phyloP scores from a whole-genome alignment of 2,329 filamentous ascomycete genomes.

The Paraphoma sp. region DNA sequence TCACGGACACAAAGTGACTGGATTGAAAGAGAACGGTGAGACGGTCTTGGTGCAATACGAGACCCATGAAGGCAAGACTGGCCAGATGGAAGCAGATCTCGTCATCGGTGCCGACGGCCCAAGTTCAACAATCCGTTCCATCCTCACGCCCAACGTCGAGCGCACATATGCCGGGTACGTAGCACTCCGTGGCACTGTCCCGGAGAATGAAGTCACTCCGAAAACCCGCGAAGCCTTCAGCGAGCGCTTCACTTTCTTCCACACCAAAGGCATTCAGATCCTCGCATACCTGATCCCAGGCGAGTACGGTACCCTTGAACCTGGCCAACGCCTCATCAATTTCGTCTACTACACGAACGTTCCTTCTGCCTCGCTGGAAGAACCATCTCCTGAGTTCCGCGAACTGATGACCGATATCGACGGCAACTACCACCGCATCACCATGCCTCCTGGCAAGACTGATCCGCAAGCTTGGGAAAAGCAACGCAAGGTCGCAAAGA shows the following conservation, averaged over 20 bases:
- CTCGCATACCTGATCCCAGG: constrained; percentile 56
- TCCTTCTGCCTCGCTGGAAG: constrained; percentile 26
- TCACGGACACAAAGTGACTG: constrained; percentile 33
- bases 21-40: constrained; percentile 22
- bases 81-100: constrained; percentile 31
- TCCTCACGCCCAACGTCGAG: constrained; percentile 26
- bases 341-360: constrained; percentile 58
- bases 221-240: constrained; percentile 36
- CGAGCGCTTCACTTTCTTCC: constrained; percentile 52
- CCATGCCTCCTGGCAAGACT: constrained; percentile 53
- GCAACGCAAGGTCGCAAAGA: constrained; percentile 40
- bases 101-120: constrained; percentile 41
- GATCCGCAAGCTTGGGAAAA: constrained; percentile 48
- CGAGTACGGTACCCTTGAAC: constrained; percentile 46
- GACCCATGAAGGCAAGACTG: constrained; percentile 19
- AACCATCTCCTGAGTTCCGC: constrained; percentile 48
- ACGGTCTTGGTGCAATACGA: constrained; percentile 26
- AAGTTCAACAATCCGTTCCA: constrained; percentile 35
- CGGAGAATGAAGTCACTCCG: constrained; percentile 27
- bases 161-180: constrained; percentile 43
- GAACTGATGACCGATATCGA: constrained; percentile 55
- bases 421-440: constrained; percentile 50
- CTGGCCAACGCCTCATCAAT: constrained; percentile 54
- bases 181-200: constrained; percentile 40
- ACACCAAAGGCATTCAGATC: constrained; percentile 45